These are phyloP conservation scores for Ceratocystis diversiconidia DNA, from an alignment of 2,329 filamentous ascomycete genomes.

Conservation along the genomic window DNA sequence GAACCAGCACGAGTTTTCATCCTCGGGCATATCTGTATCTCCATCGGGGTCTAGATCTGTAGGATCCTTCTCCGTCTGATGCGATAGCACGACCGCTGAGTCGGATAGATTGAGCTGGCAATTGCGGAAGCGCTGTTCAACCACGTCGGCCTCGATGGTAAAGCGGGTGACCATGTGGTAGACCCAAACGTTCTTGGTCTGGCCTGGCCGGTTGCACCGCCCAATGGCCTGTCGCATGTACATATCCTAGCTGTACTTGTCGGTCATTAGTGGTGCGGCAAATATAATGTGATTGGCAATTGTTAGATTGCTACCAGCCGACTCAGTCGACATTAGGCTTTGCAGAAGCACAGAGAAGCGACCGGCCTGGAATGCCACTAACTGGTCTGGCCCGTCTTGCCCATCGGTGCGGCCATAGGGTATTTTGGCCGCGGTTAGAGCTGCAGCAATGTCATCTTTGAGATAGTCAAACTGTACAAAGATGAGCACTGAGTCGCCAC, in stretches of 20 bases:
- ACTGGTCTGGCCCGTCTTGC: background rate
- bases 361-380: slow-evolving; percentile 15
- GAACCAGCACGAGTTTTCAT: background rate
- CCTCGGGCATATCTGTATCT: background rate
- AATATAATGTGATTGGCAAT: slow-evolving; percentile 32
- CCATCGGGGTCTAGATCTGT: background rate
- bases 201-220: slow-evolving; percentile 29
- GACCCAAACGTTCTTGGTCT: slow-evolving; percentile 27
- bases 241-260: slow-evolving; percentile 25
- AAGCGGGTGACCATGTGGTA: slow-evolving; percentile 29
- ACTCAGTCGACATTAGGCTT: slow-evolving; percentile 27
- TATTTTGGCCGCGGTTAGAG: background rate
- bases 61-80: background rate
- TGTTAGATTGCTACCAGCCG: slow-evolving; percentile 30
- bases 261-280: slow-evolving; percentile 24
- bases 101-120: background rate
- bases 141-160: slow-evolving; percentile 30
- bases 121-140: slow-evolving; percentile 23
- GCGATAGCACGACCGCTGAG: background rate
- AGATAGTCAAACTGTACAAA: slow-evolving; percentile 28
- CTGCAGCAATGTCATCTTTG: slow-evolving; percentile 19
- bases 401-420: slow-evolving; percentile 10
- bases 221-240: slow-evolving; percentile 30
- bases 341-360: slow-evolving; percentile 25
- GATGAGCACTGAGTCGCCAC: slow-evolving; percentile 24